Base-by-base conservation (phyloP, 2,329 filamentous ascomycete genomes). In the Fusarium sp. region DNA sequence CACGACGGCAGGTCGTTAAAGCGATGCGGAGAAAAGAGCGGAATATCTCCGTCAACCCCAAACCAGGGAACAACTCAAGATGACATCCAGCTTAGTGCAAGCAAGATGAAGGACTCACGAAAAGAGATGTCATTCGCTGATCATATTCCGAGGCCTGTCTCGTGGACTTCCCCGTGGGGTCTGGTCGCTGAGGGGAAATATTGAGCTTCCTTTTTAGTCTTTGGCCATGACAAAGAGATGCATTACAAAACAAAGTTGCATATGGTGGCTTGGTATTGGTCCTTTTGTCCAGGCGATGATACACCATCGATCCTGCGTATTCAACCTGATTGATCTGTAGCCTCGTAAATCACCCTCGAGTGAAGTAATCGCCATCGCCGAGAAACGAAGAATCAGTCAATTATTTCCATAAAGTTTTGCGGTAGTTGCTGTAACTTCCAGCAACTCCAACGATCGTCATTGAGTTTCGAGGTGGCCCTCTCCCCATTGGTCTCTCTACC, bases 121-220 rank as follows among this genome's bases (percentile, higher is more conserved):
- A 57, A 64, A 46, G 24, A 57, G 18, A 4, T 42, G 35, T 28
- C 35, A 65, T 66, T 66, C 53, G 61, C 33, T 49, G 29, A 9
- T 16, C 29, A 57, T 35, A 48, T 33, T 59, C 28, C 39, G 44
- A 47, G 44, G 39, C 31, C 42, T 21, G 35, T 38, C 54, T 57
- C 46, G 28, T 57, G 47, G 8, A 56, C 9, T 65, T 52, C 62
- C 61, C 62, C 62, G 61, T 65, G 62, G 62, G 61, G 61, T 60
- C 43, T 29, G 28, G 42, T 26, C 37, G n/a, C 20, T 59, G 60
- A 64, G 60, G 53, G 53, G 54, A 60, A 53, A 46, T 42, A 66
- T 49, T 31, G 61, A 66, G 62, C 62, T 65, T 66, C 62, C 62
- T 54, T 13, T 65, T 65, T 31, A 44, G 49, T 21, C 26, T 53